Evolutionary conservation across 1,284 basidiomycete species (phyloP).

Genomic region (Tilletia setariae): DNA sequence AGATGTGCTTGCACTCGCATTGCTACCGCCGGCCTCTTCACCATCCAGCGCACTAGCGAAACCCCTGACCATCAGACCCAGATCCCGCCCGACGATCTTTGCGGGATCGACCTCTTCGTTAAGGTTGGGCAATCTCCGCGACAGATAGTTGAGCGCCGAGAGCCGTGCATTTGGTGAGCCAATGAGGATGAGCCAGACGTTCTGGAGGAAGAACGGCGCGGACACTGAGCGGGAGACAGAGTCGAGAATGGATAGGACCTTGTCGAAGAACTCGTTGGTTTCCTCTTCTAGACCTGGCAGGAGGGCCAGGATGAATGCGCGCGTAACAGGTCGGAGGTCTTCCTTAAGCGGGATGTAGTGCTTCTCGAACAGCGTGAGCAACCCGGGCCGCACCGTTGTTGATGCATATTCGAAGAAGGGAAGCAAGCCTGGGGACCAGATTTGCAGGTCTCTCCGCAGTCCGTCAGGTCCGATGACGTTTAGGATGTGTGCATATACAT

Average conservation of each 20-base stretch:
- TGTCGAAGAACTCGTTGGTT: slow-evolving; percentile 86
- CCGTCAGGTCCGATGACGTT: slow-evolving; percentile 84
- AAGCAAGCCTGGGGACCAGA: slow-evolving; percentile 95
- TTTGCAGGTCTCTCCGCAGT: slow-evolving; percentile 75
- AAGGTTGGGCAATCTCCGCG: slow-evolving; percentile 67
- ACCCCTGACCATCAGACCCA: slow-evolving; percentile 86
- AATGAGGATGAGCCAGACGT: slow-evolving; percentile 87
- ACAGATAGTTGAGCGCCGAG: slow-evolving; percentile 80
- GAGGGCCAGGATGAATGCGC: slow-evolving; percentile 86
- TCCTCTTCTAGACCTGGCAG: slow-evolving; percentile 63
- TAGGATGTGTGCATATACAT: slow-evolving; percentile 90
- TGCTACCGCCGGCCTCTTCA: slow-evolving; percentile 72
- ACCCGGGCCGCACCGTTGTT: slow-evolving; percentile 63
- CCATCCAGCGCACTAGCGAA: slow-evolving; percentile 73
- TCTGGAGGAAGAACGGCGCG: slow-evolving; percentile 86
- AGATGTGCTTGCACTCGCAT: slow-evolving; percentile 54
- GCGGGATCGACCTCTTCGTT: slow-evolving; percentile 26
- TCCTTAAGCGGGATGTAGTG: slow-evolving; percentile 77
- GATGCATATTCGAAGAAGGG: slow-evolving; percentile 98
- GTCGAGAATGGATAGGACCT: slow-evolving; percentile 79
- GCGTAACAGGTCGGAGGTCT: slow-evolving; percentile 80
- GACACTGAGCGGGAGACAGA: slow-evolving; percentile 67
- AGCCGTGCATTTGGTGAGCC: slow-evolving; percentile 82
- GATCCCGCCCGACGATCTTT: slow-evolving; percentile 64
- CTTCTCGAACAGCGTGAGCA: slow-evolving; percentile 42